phyloP scores from a whole-genome alignment of 495 filamentous ascomycete genomes.

The Penicillium fimorum region DNA sequence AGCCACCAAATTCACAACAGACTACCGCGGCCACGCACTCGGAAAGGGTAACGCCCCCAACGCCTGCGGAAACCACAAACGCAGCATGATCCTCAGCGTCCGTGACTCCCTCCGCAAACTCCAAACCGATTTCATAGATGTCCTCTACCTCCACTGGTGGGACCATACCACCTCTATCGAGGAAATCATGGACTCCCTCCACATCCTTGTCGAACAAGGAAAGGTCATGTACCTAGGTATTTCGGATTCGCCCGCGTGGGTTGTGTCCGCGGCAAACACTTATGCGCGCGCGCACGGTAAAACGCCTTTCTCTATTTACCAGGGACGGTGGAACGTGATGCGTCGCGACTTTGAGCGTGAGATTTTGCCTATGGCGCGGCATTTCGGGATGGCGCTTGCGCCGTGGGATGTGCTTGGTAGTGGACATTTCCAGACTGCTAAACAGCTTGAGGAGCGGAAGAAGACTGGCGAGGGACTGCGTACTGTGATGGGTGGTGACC shows the following conservation, averaged over 20 bases:
- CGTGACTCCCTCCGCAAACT: conserved; percentile 57
- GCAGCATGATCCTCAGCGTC: conserved; percentile 55
- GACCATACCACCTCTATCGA: conserved; percentile 56
- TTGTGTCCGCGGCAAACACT: conserved; percentile 58
- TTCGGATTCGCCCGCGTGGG: conserved; percentile 61
- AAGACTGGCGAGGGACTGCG: conserved; percentile 31
- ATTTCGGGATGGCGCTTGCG: conserved; percentile 57
- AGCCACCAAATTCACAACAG: conserved; percentile 66
- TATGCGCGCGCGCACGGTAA: conserved; percentile 61
- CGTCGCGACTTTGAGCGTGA: conserved; percentile 56
- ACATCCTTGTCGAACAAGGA: conserved; percentile 54
- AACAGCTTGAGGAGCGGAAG: conserved; percentile 34
- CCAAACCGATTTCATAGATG: conserved; percentile 63
- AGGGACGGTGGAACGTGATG: conserved; percentile 60
- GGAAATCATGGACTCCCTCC: conserved; percentile 60
- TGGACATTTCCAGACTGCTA: conserved; percentile 51
- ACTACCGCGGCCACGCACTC: conserved; percentile 28
- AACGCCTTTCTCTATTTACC: conserved; percentile 63
- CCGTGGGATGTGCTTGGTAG: conserved; percentile 56
- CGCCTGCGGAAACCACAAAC: conserved; percentile 53
- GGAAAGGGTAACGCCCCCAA: conserved; percentile 53
- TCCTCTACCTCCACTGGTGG: conserved; percentile 64
- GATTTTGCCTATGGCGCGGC: conserved; percentile 54
- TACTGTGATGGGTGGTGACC: conserved; percentile 12
- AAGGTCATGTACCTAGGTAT: conserved; percentile 67